Evolutionary conservation across 169 alveolate species (phyloP).

Genomic region (Theileria orientalis): DNA sequence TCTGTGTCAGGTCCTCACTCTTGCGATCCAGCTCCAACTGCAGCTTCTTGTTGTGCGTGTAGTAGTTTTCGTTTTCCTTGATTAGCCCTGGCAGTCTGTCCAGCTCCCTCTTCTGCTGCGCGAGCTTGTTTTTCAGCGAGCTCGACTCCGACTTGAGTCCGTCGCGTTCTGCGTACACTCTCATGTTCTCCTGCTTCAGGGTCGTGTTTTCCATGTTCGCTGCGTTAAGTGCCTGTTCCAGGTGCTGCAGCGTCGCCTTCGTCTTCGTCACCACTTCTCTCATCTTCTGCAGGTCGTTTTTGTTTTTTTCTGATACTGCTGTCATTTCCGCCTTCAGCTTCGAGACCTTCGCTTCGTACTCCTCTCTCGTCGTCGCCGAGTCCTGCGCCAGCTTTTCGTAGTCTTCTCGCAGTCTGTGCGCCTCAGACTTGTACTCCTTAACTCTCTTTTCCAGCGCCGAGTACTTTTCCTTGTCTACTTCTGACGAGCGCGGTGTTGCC

Average conservation of each 20-base stretch:
- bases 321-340: slow-evolving; percentile 1
- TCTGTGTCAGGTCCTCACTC: slow-evolving; percentile 30
- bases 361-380: not conserved
- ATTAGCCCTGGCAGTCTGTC: slow-evolving; percentile 27
- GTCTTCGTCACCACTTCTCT: not conserved
- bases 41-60: slow-evolving; percentile 10
- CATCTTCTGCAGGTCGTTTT: slow-evolving; percentile 11
- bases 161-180: not conserved
- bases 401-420: not conserved
- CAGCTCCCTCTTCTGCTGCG: slow-evolving; percentile 17
- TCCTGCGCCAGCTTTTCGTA: not conserved
- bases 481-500: slow-evolving; percentile 14
- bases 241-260: not conserved
- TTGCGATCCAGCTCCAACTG: slow-evolving; percentile 30
- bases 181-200: not conserved
- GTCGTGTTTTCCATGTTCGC: not conserved
- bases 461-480: slow-evolving; percentile 4
- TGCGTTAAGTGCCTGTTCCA: not conserved
- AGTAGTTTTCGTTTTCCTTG: slow-evolving; percentile 25
- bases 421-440: not conserved
- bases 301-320: not conserved
- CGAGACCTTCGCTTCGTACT: not conserved
- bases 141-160: not conserved
- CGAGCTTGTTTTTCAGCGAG: not conserved
- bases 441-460: not conserved